These are phyloP conservation scores for Orbilia brochopaga DNA, from an alignment of 2,329 filamentous ascomycete genomes.

Conservation along the genomic window DNA sequence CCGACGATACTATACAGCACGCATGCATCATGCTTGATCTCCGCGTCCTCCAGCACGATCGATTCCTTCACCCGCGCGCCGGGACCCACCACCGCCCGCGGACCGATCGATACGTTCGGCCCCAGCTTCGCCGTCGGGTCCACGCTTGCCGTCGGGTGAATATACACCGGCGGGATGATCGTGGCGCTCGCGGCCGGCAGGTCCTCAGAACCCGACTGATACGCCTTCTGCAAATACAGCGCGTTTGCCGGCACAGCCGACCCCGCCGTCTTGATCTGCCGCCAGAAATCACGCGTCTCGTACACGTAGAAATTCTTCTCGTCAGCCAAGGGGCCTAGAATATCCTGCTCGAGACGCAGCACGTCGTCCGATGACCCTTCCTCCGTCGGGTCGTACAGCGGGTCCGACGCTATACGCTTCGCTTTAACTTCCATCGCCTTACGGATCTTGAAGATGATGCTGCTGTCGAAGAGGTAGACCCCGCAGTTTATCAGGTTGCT, in stretches of 20 bases:
- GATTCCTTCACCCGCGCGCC: conserved; percentile 89
- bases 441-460: conserved; percentile 94
- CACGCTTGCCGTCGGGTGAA: conserved; percentile 75
- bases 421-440: conserved; percentile 93
- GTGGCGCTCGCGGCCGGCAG: conserved; percentile 63
- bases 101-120: conserved; percentile 93
- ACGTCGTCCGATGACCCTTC: conserved; percentile 80
- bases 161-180: conserved; percentile 44
- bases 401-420: conserved; percentile 91
- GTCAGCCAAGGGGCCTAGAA: conserved; percentile 91
- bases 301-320: conserved; percentile 98
- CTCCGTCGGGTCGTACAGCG: conserved; percentile 76
- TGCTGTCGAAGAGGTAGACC: conserved; percentile 94
- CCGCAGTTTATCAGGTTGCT: conserved; percentile 99
- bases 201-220: conserved; percentile 80
- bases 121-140: conserved; percentile 96
- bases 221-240: conserved; percentile 91
- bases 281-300: conserved; percentile 99
- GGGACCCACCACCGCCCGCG: conserved; percentile 81
- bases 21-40: conserved; percentile 96
- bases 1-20: conserved; percentile 95
- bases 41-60: conserved; percentile 90
- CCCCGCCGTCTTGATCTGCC: conserved; percentile 98
- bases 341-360: conserved; percentile 94
- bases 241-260: conserved; percentile 97